Percentiles rank a stretch among this genome's conserved stretches.
These are phyloP conservation scores for Pseudoneurospora amorphoporcata DNA, from an alignment of 495 filamentous ascomycete genomes.

Conservation along the genomic window DNA sequence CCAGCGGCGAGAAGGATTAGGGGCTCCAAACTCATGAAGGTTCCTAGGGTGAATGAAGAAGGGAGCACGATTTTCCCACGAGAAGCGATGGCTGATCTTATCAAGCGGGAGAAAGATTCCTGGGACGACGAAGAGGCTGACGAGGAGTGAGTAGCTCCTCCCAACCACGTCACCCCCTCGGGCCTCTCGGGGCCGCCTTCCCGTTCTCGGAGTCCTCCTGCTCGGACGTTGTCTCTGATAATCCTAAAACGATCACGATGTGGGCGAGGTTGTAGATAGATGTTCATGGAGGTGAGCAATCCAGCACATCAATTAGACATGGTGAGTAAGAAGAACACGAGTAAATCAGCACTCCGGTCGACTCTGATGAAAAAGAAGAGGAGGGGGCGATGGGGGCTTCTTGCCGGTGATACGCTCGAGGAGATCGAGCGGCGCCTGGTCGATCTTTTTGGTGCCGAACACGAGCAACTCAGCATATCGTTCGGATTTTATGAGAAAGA, in stretches of 20 bases:
- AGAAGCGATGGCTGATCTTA: slow-evolving; percentile 38
- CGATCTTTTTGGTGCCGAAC: slow-evolving; percentile 56
- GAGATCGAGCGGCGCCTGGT: slow-evolving; percentile 60
- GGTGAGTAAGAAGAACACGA: not conserved
- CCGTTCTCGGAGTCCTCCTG: not conserved
- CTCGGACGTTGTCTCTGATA: not conserved
- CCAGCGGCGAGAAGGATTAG: not conserved
- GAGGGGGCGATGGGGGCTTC: slow-evolving; percentile 72
- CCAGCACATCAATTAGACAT: not conserved
- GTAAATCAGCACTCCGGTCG: not conserved
- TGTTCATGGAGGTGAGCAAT: not conserved
- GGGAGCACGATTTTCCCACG: slow-evolving; percentile 53
- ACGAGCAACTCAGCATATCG: not conserved
- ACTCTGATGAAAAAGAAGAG: not conserved
- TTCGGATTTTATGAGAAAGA: not conserved
- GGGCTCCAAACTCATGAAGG: slow-evolving; percentile 22
- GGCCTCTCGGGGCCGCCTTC: not conserved
- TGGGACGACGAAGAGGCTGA: slow-evolving; percentile 68
- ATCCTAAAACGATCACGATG: not conserved
- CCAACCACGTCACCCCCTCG: not conserved
- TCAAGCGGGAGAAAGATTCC: slow-evolving; percentile 60
- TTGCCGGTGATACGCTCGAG: slow-evolving; percentile 87
- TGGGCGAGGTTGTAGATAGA: not conserved
- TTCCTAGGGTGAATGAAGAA: slow-evolving; percentile 32
- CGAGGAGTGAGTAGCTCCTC: slow-evolving; percentile 21